Evolutionary conservation across 306 rosid genomes (phyloP).

Genomic region (Lathyrus aphaca): DNA sequence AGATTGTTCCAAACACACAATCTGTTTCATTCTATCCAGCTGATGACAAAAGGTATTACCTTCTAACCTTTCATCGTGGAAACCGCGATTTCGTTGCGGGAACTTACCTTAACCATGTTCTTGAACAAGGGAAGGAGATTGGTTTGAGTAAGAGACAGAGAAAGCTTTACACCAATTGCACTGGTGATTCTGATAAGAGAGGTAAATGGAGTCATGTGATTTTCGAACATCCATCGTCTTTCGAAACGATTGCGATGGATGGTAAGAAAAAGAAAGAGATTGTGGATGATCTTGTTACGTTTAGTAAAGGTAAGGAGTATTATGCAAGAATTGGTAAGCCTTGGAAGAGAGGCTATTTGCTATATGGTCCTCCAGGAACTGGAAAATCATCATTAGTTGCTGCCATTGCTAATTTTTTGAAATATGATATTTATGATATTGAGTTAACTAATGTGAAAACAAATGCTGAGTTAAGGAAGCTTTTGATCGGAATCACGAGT

Average conservation of each 20-base stretch:
- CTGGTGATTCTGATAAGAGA: background rate
- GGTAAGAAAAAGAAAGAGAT: conserved; percentile 46
- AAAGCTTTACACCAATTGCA: conserved; percentile 49
- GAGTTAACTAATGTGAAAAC: conserved; percentile 57
- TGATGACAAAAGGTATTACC: conserved; percentile 41
- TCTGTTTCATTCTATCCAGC: conserved; percentile 33
- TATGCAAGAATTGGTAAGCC: conserved; percentile 59
- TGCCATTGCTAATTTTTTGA: conserved; percentile 66
- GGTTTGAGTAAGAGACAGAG: conserved; percentile 38
- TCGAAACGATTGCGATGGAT: conserved; percentile 56
- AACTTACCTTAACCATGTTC: conserved; percentile 42
- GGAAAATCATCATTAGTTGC: conserved; percentile 74
- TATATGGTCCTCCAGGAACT: conserved; percentile 76
- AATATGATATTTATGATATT: conserved; percentile 63
- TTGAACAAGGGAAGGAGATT: conserved; percentile 43
- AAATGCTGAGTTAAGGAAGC: conserved; percentile 58
- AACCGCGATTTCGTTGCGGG: conserved; percentile 1
- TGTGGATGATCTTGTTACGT: conserved; percentile 46
- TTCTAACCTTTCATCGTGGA: conserved; percentile 39
- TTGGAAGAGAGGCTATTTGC: conserved; percentile 76
- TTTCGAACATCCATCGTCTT: conserved; percentile 56
- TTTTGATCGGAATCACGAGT: conserved; percentile 55
- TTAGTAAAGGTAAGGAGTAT: conserved; percentile 51
- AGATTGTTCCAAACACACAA: background rate
- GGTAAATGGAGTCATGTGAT: conserved; percentile 48